Conservation (phyloP, 2,329 filamentous ascomycete species). For the Xylaria multiplex region DNA sequence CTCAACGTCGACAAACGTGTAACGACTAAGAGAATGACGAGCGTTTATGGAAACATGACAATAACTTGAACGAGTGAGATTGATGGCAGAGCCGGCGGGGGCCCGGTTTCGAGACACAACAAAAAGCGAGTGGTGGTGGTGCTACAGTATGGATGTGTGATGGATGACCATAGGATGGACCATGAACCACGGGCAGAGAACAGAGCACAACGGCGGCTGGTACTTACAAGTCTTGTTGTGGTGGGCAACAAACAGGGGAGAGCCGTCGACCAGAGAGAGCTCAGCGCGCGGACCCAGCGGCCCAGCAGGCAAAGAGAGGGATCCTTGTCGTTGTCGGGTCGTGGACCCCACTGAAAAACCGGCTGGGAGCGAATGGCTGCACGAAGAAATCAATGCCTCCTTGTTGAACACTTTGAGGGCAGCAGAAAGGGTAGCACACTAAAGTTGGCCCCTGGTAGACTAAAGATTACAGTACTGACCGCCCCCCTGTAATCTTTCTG, state of each 20-base stretch:
- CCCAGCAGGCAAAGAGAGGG: slow-evolving; percentile 38
- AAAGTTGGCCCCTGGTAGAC: not conserved
- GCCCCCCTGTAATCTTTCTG: slow-evolving; percentile 30
- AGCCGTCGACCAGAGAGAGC: slow-evolving; percentile 24
- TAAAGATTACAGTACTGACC: slow-evolving; percentile 10
- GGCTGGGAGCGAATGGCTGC: slow-evolving; percentile 10
- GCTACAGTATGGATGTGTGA: slow-evolving; percentile 23
- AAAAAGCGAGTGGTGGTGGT: slow-evolving; percentile 8
- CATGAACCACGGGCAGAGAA: slow-evolving; percentile 5
- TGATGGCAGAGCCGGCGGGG: slow-evolving; percentile 10
- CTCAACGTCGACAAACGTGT: slow-evolving; percentile 18
- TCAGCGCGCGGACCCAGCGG: too few relatives aligned
- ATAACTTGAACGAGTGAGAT: slow-evolving; percentile 11
- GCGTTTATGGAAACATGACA: slow-evolving; percentile 26
- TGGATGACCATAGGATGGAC: slow-evolving; percentile 16
- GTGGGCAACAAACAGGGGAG: slow-evolving; percentile 41
- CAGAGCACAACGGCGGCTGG: slow-evolving; percentile 21
- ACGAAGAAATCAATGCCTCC: slow-evolving; percentile 14
- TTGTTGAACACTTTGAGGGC: not conserved
- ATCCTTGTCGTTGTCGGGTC: slow-evolving; percentile 38
- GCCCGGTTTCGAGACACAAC: slow-evolving; percentile 15
- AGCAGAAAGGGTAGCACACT: not conserved
- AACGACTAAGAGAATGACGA: slow-evolving; percentile 7
- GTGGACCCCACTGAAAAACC: slow-evolving; percentile 29
- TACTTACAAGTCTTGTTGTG: slow-evolving; percentile 42